phyloP scores from a whole-genome alignment of 2,329 filamentous ascomycete species.

The Phialemoniopsis sp. region DNA sequence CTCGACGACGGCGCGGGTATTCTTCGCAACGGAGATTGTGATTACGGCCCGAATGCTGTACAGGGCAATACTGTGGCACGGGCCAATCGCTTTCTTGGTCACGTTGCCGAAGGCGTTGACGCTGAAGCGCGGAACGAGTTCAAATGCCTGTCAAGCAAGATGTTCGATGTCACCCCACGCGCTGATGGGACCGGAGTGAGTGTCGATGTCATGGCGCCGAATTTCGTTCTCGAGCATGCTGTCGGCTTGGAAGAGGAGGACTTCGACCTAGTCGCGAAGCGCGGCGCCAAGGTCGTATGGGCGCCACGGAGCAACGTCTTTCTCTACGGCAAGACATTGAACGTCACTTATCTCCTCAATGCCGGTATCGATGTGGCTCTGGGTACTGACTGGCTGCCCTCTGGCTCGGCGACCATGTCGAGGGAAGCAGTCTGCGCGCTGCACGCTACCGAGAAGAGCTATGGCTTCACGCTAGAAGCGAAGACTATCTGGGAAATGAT shows the following conservation, averaged over 20 bases:
- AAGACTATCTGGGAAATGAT: slow-evolving; percentile 27
- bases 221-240: slow-evolving; percentile 19
- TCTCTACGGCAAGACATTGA: slow-evolving; percentile 20
- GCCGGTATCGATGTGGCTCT: slow-evolving; percentile 19
- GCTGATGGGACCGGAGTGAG: slow-evolving; percentile 14
- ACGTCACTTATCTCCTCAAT: slow-evolving; percentile 16
- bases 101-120: slow-evolving; percentile 21
- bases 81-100: slow-evolving; percentile 16
- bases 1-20: slow-evolving; percentile 16
- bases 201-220: slow-evolving; percentile 18
- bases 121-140: slow-evolving; percentile 20
- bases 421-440: slow-evolving; percentile 16
- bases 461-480: slow-evolving; percentile 8
- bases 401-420: slow-evolving; percentile 19
- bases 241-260: slow-evolving; percentile 15
- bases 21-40: slow-evolving; percentile 17
- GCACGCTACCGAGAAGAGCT: slow-evolving; percentile 8
- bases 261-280: slow-evolving; percentile 17
- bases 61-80: slow-evolving; percentile 5
- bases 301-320: slow-evolving; percentile 20
- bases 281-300: slow-evolving; percentile 21
- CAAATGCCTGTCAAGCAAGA: slow-evolving; percentile 15
- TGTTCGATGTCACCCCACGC: slow-evolving; percentile 13
- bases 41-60: slow-evolving; percentile 16
- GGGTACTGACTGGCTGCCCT: slow-evolving; percentile 21